Conservation (phyloP, 768 basidiomycete species). For the Collybiopsis luxurians region DNA sequence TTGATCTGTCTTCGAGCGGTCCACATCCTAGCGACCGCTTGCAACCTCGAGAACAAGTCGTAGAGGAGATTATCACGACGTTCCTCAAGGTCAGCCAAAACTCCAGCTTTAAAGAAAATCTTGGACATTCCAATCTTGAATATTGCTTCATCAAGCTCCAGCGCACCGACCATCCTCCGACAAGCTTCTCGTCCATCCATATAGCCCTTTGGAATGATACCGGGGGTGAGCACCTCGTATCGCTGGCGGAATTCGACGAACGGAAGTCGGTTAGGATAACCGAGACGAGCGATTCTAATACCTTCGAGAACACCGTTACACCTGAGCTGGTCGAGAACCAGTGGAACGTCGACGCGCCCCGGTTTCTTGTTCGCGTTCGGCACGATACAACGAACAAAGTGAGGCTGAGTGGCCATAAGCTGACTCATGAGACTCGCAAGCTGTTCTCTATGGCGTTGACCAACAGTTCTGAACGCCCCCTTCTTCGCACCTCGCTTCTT, state of each 20-base stretch:
- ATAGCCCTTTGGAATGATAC: conserved; percentile 90
- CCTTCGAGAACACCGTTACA: conserved; percentile 99
- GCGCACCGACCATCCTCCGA: conserved; percentile 81
- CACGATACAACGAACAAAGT: conserved; percentile 98
- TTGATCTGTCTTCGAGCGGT: conserved; percentile 87
- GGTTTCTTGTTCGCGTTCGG: conserved; percentile 92
- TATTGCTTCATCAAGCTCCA: conserved; percentile 81
- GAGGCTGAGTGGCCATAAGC: conserved; percentile 91
- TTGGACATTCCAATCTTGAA: conserved; percentile 96
- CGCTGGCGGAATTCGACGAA: conserved; percentile 98
- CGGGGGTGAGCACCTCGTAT: conserved; percentile 94
- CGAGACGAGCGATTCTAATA: conserved; percentile 94
- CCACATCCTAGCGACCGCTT: conserved; percentile 84
- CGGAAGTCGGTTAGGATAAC: conserved; percentile 95
- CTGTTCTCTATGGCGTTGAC: conserved; percentile 94
- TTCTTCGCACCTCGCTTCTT: conserved; percentile 85
- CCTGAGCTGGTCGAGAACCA: conserved; percentile 92
- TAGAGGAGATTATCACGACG: conserved; percentile 83
- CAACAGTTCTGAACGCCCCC: conserved; percentile 95
- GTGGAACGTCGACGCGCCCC: conserved; percentile 86
- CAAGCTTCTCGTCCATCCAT: conserved; percentile 98
- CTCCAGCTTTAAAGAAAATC: conserved; percentile 98
- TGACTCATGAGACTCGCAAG: conserved; percentile 88
- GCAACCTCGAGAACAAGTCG: conserved; percentile 85
- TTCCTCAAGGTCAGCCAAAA: conserved; percentile 94